phyloP scores from a whole-genome alignment of 345 rosid genomes.

The Pistacia vera region DNA sequence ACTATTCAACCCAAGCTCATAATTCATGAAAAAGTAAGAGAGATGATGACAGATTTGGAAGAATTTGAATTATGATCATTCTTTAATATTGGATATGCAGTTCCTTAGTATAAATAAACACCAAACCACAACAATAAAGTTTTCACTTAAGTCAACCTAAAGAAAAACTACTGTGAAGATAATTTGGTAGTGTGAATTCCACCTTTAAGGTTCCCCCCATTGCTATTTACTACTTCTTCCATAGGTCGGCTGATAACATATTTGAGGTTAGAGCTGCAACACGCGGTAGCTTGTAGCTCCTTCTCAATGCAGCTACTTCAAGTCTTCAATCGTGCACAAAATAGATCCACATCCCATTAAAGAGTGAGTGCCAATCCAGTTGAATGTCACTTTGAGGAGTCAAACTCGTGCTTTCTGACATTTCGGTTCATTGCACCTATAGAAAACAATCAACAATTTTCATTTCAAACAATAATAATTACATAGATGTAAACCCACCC shows the following conservation, averaged over 20 bases:
- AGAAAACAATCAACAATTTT: neutral
- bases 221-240: neutral
- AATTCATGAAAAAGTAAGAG: neutral
- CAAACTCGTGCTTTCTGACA: neutral
- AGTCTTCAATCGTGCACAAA: too few species aligned
- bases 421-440: neutral
- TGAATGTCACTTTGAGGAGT: neutral
- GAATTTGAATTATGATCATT: neutral
- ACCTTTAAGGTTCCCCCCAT: neutral
- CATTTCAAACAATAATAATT: neutral
- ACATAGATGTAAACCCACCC: neutral
- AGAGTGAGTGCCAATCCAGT: neutral
- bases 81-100: too few species aligned
- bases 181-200: neutral
- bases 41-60: neutral
- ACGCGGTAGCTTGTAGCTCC: too few species aligned
- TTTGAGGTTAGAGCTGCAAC: too few species aligned
- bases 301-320: too few species aligned
- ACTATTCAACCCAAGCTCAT: neutral
- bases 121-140: neutral
- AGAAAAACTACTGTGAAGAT: neutral
- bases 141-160: neutral
- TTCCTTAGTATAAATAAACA: too few species aligned
- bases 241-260: too few species aligned
- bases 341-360: neutral